These are phyloP conservation scores for Pneumocystis canis DNA, from an alignment of 1,139 yeast species.

Conservation along the genomic window DNA sequence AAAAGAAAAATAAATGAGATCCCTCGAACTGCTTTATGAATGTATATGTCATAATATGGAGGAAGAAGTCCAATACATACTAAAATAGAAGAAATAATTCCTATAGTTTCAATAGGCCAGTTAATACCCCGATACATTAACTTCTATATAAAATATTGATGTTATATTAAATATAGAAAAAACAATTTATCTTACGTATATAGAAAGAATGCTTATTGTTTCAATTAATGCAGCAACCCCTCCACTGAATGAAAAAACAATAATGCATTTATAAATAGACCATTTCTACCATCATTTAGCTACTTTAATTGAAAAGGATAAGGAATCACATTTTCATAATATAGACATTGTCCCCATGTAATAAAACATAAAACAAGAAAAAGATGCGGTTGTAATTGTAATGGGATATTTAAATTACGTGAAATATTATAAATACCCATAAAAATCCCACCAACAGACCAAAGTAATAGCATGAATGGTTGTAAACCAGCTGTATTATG, in stretches of 20 bases:
- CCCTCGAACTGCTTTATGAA: slow-evolving; percentile 75
- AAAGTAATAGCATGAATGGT: slow-evolving; percentile 64
- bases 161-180: not conserved
- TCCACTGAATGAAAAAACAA: slow-evolving; percentile 29
- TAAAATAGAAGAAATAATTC: slow-evolving; percentile 61
- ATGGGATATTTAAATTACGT: slow-evolving; percentile 56
- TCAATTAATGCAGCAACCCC: slow-evolving; percentile 45
- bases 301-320: slow-evolving; percentile 22
- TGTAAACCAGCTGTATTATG: slow-evolving; percentile 80
- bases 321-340: slow-evolving; percentile 31
- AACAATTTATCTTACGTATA: slow-evolving; percentile 22
- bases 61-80: slow-evolving; percentile 71
- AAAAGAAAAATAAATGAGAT: slow-evolving; percentile 66
- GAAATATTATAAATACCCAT: slow-evolving; percentile 68
- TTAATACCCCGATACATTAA: slow-evolving; percentile 36
- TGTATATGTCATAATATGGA: slow-evolving; percentile 69
- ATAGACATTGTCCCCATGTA: slow-evolving; percentile 58
- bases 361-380: slow-evolving; percentile 59
- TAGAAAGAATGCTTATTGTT: slow-evolving; percentile 56
- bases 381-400: slow-evolving; percentile 74
- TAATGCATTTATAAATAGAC: slow-evolving; percentile 25
- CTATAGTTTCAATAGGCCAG: slow-evolving; percentile 73
- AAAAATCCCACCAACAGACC: slow-evolving; percentile 76
- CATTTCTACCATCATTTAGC: not conserved
- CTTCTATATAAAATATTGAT: slow-evolving; percentile 27